A percentile compares a stretch with the other conserved stretches of the same genome.
These are phyloP conservation scores for Saccharum hybrid DNA, from an alignment of 202 grass and related monocot genomes.

Conservation along the genomic window DNA sequence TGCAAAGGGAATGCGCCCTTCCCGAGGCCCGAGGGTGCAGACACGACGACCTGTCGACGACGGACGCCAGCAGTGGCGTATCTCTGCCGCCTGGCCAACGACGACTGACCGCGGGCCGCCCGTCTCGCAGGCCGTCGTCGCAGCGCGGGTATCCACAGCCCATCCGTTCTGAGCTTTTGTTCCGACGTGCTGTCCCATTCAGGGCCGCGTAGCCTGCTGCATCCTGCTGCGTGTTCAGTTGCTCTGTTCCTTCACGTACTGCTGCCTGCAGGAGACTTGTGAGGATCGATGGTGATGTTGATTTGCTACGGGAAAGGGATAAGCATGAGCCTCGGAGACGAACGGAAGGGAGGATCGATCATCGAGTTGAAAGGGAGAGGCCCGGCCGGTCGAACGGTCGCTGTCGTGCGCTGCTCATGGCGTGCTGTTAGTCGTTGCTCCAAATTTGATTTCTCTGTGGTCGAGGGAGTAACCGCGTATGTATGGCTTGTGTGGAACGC, in stretches of 20 bases:
- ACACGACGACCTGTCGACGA: slow-evolving; percentile 33
- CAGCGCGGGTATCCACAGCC: background rate
- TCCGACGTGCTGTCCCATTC: slow-evolving; percentile 42
- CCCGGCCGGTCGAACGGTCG: slow-evolving; percentile 12
- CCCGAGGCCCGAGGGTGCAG: slow-evolving; percentile 31
- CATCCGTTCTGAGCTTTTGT: slow-evolving; percentile 4
- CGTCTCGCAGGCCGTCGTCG: background rate
- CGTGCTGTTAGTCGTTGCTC: background rate
- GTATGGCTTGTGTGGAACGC: background rate
- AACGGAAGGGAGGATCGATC: background rate
- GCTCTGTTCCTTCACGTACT: background rate
- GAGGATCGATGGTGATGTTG: slow-evolving; percentile 19
- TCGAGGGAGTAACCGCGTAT: background rate
- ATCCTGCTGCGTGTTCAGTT: background rate
- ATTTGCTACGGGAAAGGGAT: slow-evolving; percentile 20
- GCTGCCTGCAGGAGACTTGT: background rate
- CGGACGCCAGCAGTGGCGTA: background rate
- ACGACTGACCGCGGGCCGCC: background rate
- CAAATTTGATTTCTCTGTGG: background rate
- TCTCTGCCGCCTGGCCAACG: background rate
- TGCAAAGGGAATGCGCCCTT: slow-evolving; percentile 53
- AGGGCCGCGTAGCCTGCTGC: background rate
- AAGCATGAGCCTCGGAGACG: accelerated
- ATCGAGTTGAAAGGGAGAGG: background rate
- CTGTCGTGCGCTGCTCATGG: background rate